Percentiles rank a stretch among this genome's conserved stretches.
phyloP scores from a whole-genome alignment of 257 asterid genomes.

The Lantana camara region DNA sequence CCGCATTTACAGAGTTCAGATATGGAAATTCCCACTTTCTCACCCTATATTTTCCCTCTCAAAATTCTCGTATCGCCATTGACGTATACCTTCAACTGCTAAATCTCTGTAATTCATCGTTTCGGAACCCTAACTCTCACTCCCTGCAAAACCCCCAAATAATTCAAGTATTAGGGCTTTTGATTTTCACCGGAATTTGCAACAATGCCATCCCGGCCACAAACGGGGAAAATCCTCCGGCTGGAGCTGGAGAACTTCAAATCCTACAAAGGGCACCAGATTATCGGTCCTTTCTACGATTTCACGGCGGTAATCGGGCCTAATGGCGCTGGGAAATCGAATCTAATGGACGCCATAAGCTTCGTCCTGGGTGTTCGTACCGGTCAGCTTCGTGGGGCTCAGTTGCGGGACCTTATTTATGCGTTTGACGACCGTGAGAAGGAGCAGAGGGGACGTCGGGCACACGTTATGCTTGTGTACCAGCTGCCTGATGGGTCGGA shows the following conservation, averaged over 20 bases:
- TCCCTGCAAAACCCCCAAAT: slow-evolving; percentile 2
- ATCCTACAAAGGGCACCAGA: slow-evolving; percentile 88
- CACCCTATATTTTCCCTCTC: slow-evolving; percentile 19
- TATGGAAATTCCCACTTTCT: slow-evolving; percentile 14
- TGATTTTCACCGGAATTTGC: slow-evolving; percentile 13
- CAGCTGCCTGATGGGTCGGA: slow-evolving; percentile 67
- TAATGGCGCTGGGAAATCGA: slow-evolving; percentile 97
- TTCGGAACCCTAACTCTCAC: slow-evolving; percentile 9
- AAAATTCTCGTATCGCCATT: slow-evolving; percentile 18
- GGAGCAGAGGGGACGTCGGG: slow-evolving; percentile 83
- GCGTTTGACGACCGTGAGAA: slow-evolving; percentile 87
- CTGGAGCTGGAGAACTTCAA: slow-evolving; percentile 89
- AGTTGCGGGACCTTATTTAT: slow-evolving; percentile 80
- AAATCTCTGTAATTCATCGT: slow-evolving; percentile 3
- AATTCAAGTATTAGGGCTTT: slow-evolving; percentile 34
- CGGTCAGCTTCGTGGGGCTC: slow-evolving; percentile 93
- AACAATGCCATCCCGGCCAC: slow-evolving; percentile 52
- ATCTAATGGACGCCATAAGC: slow-evolving; percentile 97
- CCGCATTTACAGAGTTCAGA: not conserved
- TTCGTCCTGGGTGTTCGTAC: slow-evolving; percentile 98
- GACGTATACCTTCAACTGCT: not conserved
- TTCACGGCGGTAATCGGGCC: slow-evolving; percentile 97
- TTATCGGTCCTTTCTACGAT: slow-evolving; percentile 89
- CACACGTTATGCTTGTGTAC: slow-evolving; percentile 78
- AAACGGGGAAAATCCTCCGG: slow-evolving; percentile 80